phyloP scores from a whole-genome alignment of 495 filamentous ascomycete species.

The Barbatosphaeria neglecta region DNA sequence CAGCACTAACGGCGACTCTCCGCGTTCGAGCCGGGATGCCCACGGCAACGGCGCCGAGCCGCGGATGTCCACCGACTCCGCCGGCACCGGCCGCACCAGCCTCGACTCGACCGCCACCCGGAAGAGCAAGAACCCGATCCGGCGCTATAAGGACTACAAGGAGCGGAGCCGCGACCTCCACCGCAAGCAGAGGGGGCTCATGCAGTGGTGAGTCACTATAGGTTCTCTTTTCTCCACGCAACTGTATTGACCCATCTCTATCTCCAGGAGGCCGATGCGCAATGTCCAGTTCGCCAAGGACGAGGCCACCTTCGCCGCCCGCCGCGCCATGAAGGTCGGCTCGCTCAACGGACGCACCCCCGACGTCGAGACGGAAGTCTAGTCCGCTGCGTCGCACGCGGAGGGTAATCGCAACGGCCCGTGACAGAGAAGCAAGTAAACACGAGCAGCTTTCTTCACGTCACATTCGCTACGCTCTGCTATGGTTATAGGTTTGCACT shows the following conservation, averaged over 20 bases:
- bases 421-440: too few relatives aligned
- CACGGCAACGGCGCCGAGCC: constrained; percentile 1
- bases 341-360: constrained; percentile 49
- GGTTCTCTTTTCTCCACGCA: not conserved
- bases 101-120: constrained; percentile 1
- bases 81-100: too few relatives aligned
- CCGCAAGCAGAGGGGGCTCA: constrained; percentile 57
- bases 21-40: constrained; percentile 1
- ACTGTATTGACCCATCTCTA: too few relatives aligned
- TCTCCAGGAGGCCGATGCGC: constrained; percentile 43
- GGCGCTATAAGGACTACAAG: constrained; percentile 42
- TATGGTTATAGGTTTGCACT: too few relatives aligned
- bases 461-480: too few relatives aligned
- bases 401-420: too few relatives aligned
- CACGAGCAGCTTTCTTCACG: too few relatives aligned
- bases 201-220: constrained; percentile 51
- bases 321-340: constrained; percentile 45
- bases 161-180: constrained; percentile 43
- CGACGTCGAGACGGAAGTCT: constrained; percentile 58
- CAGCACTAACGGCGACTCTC: constrained; percentile 3
- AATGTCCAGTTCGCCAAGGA: constrained; percentile 62
- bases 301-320: constrained; percentile 49
- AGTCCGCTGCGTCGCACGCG: not conserved
- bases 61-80: constrained; percentile 10
- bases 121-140: constrained; percentile 31